Base-by-base conservation (phyloP, 176 grass and related monocot genomes). In the Leersia perrieri region DNA sequence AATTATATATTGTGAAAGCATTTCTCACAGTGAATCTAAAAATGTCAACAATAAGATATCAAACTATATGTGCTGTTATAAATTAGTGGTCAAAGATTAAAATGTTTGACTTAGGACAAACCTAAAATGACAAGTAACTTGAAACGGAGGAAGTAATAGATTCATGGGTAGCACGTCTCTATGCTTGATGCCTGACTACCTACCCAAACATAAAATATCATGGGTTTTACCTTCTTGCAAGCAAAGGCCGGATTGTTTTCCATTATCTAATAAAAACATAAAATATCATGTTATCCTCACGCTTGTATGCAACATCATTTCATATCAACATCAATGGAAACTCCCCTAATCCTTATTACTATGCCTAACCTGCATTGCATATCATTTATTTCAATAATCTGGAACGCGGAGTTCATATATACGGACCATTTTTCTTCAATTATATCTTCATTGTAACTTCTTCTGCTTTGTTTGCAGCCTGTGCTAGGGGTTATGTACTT, bases 401-500 rank as follows among this genome's bases (percentile, higher is more conserved):
- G 18, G 9, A 34, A 28, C 9, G 44, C 25, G 28, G 32, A 15
- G 1, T 61, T n/a, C 51, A 55, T 23, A 55, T n/a, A 23, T 22
- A 64, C 16, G 35, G 39, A 77, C n/a, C 25, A 74, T 14, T 35
- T 11, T 65, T 86, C n/a, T 77, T 73, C 51, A 38, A 29, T 20
- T 44, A 47, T 71, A 67, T 67, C 4, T 35, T 93, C 9, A 33
- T 60, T 36, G 26, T 32, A 26, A 77, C 67, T 63, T 32, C 69
- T 34, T 64, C 0, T 82, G 11, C 80, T 83, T 36, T 44, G 18
- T 22, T 76, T 95, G 82, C 84, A 98, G 92, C 96, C 96, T 76
- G 92, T 98, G 63, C 53, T 98, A 75, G 65, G 90, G 41, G 96
- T 93, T 74, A 98, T 98, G 92, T 98, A 95, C 83, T 77, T 98